Evolutionary conservation across 805 yeast genomes (phyloP), one percentile per base, ranked within the genome.

Genomic region (Candida oleophila): DNA sequence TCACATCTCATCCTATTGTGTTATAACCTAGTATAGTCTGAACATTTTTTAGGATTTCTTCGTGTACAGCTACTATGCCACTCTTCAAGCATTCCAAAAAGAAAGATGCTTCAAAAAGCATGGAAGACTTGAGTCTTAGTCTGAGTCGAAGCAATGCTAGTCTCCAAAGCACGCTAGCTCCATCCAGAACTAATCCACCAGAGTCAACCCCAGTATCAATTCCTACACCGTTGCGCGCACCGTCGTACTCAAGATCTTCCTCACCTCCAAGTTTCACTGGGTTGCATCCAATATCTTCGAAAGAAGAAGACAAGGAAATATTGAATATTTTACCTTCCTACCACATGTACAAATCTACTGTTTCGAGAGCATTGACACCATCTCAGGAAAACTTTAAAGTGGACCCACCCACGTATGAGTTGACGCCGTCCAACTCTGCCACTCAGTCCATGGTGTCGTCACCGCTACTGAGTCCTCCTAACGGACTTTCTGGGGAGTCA

Each of bases 311-410:
- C 41, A 59, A 58, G 16, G 47, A 56, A 18, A 42, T 64, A 8
- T 61, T 54, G 42, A 67, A 70, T 42, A 73, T 73, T 32, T 60
- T 73, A 12, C 77, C 77, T 1, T 70, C 76, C 8, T 73, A 72
- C 52, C 71, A 71, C 36, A 72, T 73, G 76, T 71, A 64, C 56
- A 69, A 68, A 54, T 60, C 74, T 28, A 73, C 76, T 4, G 59
- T 73, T 7, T 65, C 72, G 38, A 68, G 68, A 47, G 61, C 61
- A 20, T 48, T 72, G 46, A 65, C 66, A 1, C 68, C 69, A 14
- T 53, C 66, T 9, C 64, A 68, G 33, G 77, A 72, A 48, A 71
- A 68, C 53, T 72, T 61, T 54, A 54, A 59, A 5, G 66, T 64
- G 7, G 71, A 68, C 33, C 77, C 77, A 2, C 77, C 77, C 2